Base-by-base conservation (phyloP, 2,329 filamentous ascomycete species). In the Lachnellula suecica region DNA sequence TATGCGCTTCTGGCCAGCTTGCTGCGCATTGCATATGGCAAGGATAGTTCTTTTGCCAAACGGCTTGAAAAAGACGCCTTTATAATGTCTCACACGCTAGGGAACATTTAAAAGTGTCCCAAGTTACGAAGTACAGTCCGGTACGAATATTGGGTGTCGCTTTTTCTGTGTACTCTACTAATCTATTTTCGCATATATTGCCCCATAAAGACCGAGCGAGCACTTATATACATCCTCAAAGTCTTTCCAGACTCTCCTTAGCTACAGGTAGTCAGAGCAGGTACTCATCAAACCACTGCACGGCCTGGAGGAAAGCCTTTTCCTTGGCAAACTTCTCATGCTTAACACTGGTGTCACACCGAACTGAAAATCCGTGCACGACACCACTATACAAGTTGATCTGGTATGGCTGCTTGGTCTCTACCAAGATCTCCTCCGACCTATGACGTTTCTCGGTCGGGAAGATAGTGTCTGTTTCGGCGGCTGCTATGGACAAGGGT, bases 261-360 rank as follows among this genome's bases (percentile, higher is more conserved):
- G 13, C 40, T 1, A 22, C 25, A 43, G 40, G 23, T n/a, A 59
- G 49, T 60, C 59, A 66, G 35, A 62, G 25, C 56, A 88, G 67
- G 67, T 79, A 76, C 69, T 84, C 75, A 60, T 88, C 79, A 61
- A 95, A 91, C 90, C 90, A 95, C 47, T 75, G 68, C 47, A 91
- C 76, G 31, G 89, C 89, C 76, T 94, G 90, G 58, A 78, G 64
- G 67, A 94, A 94, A 4, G 90, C 89, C 71, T 87, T 83, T 72
- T 95, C 88, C 79, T 90, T 92, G 34, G 88, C 85, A 63, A 80
- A 93, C 68, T 79, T 83, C 64, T 81, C 69, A 42, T 74, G 58
- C 67, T 77, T 78, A 57, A 84, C 77, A 55, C 64, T 77, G 27
- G 79, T 53, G 66, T 94, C 87, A 42, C 63, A 51, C 50, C 89